Evolutionary conservation across 1,284 basidiomycete species (phyloP), one percentile per base, ranked within the genome.

Genomic region (Apiotrichum siamense): DNA sequence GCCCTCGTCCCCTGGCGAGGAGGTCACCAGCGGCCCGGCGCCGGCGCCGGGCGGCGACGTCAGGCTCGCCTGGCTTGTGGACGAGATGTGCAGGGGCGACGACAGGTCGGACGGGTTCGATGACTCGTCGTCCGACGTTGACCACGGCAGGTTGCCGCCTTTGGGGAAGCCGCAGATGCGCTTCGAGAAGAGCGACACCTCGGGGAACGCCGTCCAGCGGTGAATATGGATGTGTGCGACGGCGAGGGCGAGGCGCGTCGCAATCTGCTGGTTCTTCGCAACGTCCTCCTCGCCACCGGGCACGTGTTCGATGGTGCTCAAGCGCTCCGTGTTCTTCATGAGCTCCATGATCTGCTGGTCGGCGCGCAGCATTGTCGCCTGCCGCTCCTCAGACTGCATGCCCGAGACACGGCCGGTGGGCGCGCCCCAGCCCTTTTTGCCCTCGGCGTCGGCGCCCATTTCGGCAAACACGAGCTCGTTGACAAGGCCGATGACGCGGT

Each of bases 211-310:
- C 44, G 71, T 67, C 38, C 65, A 62, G 29, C 70, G 65, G 52
- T 75, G 73, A 21, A 74, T 66, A 40, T 74, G 70, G 29, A 75
- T 73, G 47, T 74, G 70, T 21, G 66, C 58, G 47, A 72, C 71
- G 20, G 73, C 68, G 17, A 73, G 55, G 43, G 65, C 70, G 38
- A 75, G 56, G 13, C 67, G 50, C 17, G 67, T 64, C 4, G 67
- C 63, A 15, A 72, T 59, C 40, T 74, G 70, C 46, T 70, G 71
- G 44, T 74, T 74, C 21, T 69, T 57, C 10, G 67, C 70, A 10
- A 75, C 70, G 42, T 74, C 72, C 48, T 73, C 74, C 49, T 76
- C 74, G 27, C 67, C 69, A 27, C 73, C 73, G 1, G 71, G 66
- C 2, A 72, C 69, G 17, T 69, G 59, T n/a, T 72, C 67, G 41